Evolutionary conservation across 2,329 filamentous ascomycete species (phyloP).

Genomic region (Graphilbum fragrans): DNA sequence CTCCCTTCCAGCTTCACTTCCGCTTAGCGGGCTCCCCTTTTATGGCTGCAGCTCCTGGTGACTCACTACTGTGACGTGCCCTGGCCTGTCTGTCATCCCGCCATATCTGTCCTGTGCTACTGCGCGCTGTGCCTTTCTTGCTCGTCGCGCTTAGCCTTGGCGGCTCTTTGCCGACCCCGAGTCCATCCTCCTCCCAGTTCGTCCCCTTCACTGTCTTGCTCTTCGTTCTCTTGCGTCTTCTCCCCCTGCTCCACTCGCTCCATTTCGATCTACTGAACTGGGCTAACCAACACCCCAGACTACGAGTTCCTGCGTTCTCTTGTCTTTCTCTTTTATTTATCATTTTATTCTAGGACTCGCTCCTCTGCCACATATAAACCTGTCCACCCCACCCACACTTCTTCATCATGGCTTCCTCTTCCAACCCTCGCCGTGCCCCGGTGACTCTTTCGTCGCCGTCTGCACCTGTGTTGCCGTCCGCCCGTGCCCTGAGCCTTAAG

Average conservation of each 20-base stretch:
- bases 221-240: background rate
- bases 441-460: constrained; percentile 28
- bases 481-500: constrained; percentile 33
- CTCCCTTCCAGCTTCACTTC: no score
- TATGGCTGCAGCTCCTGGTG: no score
- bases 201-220: background rate
- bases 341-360: background rate
- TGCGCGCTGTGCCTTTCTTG: no score
- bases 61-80: no score
- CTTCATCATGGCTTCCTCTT: constrained; percentile 9
- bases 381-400: background rate
- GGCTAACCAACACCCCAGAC: no score
- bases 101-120: no score
- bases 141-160: background rate
- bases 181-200: background rate
- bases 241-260: background rate
- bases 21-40: no score
- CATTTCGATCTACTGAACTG: no score
- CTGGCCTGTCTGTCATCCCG: no score
- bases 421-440: constrained; percentile 27
- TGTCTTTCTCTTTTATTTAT: background rate
- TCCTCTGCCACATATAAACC: background rate
- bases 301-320: background rate
- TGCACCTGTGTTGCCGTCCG: constrained; percentile 23
- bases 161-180: background rate